Conservation (phyloP, 192 early-diverging fungal species). For the Backusella liffmaniae region DNA sequence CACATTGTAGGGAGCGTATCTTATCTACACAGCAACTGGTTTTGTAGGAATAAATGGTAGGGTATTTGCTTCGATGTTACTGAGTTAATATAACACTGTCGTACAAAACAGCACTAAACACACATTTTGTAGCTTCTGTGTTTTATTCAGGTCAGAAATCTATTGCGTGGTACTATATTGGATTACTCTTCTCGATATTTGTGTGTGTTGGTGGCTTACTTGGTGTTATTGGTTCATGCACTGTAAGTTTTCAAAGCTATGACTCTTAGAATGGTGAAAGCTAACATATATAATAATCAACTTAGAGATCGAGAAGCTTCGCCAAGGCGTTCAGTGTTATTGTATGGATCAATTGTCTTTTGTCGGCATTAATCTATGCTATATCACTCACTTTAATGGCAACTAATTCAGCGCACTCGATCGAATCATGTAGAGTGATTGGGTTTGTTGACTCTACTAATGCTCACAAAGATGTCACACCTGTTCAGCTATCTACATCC, state of each 20-base stretch:
- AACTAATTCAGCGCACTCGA: constrained; percentile 9
- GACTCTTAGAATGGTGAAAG: background rate
- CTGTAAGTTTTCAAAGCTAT: constrained; percentile 14
- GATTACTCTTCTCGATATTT: constrained; percentile 28
- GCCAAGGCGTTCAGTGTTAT: constrained; percentile 33
- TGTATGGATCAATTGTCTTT: constrained; percentile 29
- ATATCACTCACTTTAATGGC: constrained; percentile 31
- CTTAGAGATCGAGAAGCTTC: constrained; percentile 32
- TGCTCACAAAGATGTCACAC: constrained; percentile 14
- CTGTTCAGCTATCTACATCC: constrained; percentile 6
- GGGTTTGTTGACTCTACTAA: constrained; percentile 31
- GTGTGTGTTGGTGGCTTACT: constrained; percentile 30
- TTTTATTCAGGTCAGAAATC: constrained; percentile 34
- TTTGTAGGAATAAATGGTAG: constrained; percentile 23
- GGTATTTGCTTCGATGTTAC: background rate
- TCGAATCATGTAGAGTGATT: constrained; percentile 23
- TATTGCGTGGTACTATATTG: constrained; percentile 24
- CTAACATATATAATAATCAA: background rate
- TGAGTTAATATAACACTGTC: background rate
- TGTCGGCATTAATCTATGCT: constrained; percentile 33
- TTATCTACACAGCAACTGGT: constrained; percentile 19
- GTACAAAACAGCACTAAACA: background rate
- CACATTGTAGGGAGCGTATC: constrained; percentile 9
- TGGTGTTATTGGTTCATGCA: constrained; percentile 33
- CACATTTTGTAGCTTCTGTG: constrained; percentile 20